Conservation (phyloP, 345 rosid genomes). For the Euphorbia pulcherrima region DNA sequence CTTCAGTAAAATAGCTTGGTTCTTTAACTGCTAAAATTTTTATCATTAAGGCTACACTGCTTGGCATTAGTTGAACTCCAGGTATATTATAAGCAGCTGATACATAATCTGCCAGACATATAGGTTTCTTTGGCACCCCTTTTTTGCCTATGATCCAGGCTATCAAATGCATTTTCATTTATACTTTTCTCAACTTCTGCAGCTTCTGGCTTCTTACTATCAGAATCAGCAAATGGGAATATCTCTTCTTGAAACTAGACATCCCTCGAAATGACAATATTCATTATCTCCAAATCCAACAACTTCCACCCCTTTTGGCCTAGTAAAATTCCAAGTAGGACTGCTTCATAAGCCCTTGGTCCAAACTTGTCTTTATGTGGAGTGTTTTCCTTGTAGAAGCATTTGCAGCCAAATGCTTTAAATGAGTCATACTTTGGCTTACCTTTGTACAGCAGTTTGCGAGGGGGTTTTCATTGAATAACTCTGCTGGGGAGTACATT, state of each 20-base stretch:
- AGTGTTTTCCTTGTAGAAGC: background rate
- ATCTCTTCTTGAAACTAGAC: background rate
- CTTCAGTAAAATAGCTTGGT: background rate
- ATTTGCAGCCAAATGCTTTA: background rate
- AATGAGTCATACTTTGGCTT: background rate
- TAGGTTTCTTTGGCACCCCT: no score
- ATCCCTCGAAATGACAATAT: background rate
- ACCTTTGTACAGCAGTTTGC: background rate
- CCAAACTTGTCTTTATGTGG: background rate
- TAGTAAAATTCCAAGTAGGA: background rate
- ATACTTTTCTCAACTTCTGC: background rate
- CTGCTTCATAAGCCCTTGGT: background rate
- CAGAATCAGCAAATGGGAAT: background rate
- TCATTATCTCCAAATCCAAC: no score
- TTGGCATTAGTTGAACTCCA: no score
- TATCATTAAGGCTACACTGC: no score
- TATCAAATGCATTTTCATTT: background rate
- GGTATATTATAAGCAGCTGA: no score
- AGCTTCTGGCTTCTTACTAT: background rate
- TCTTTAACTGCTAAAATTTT: background rate
- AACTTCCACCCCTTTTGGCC: background rate
- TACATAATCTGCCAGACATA: no score
- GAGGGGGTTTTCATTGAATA: background rate
- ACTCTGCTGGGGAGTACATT: background rate
- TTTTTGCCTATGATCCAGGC: no score